A percentile compares a stretch with the other conserved stretches of the same genome.
Evolutionary conservation across 2,329 filamentous ascomycete genomes (phyloP).

Genomic region (Colletotrichum sp.): DNA sequence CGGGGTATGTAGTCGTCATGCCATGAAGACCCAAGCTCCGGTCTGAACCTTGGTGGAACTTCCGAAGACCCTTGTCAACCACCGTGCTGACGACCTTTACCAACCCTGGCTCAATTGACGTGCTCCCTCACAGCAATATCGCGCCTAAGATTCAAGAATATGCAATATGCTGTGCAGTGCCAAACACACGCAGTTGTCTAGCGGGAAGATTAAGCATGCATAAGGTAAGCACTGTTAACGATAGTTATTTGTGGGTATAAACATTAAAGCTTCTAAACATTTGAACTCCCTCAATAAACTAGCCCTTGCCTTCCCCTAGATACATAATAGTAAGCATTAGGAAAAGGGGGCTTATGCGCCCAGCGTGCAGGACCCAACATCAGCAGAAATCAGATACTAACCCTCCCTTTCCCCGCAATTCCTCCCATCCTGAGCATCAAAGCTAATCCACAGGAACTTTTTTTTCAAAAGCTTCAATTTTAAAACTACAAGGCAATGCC

Average conservation of each 20-base stretch:
- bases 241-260: background rate
- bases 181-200: too few species aligned
- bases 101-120: fast-evolving
- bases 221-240: background rate
- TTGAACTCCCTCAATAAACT: background rate
- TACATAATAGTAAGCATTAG: background rate
- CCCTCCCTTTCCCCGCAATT: background rate
- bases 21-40: background rate
- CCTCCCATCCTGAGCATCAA: background rate
- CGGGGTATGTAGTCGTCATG: background rate
- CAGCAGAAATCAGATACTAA: background rate
- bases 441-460: background rate
- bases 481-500: background rate
- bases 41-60: background rate
- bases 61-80: background rate
- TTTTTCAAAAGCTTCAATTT: background rate
- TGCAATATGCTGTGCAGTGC: too few species aligned
- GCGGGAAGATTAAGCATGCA: fast-evolving
- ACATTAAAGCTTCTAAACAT: background rate
- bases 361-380: background rate
- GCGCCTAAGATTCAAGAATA: fast-evolving
- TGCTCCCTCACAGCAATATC: too few species aligned
- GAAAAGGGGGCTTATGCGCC: background rate
- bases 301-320: background rate
- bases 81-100: background rate